These are phyloP conservation scores for Sphaerostilbella broomeana DNA, from an alignment of 2,329 filamentous ascomycete genomes.

Conservation along the genomic window DNA sequence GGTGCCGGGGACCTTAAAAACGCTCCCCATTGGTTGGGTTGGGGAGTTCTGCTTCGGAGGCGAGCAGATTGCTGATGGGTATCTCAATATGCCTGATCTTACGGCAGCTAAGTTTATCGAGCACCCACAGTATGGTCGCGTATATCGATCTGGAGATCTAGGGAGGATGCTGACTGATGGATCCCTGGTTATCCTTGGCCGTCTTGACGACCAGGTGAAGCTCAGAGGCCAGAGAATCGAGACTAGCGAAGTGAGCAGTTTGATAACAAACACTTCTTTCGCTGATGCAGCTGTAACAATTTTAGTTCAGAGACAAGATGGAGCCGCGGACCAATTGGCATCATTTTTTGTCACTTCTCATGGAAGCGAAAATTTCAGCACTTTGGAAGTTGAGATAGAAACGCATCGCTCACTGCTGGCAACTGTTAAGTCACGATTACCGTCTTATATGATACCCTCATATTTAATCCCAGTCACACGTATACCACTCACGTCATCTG, in stretches of 20 bases:
- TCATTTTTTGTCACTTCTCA: constrained; percentile 58
- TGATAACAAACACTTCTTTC: constrained; percentile 44
- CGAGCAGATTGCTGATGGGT: constrained; percentile 70
- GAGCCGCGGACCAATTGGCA: constrained; percentile 48
- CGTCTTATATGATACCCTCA: constrained; percentile 73
- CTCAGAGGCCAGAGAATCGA: constrained; percentile 76
- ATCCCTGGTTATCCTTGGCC: constrained; percentile 64
- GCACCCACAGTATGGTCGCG: constrained; percentile 60
- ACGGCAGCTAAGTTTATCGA: constrained; percentile 61
- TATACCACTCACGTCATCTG: constrained; percentile 66
- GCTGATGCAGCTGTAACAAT: constrained; percentile 60
- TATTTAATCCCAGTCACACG: constrained; percentile 62
- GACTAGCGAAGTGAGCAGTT: constrained; percentile 64
- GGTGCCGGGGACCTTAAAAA: constrained; percentile 34
- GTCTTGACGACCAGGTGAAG: constrained; percentile 75
- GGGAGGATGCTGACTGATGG: constrained; percentile 74
- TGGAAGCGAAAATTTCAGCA: constrained; percentile 23
- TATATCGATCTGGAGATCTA: constrained; percentile 80
- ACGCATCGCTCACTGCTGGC: constrained; percentile 45
- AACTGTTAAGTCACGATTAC: constrained; percentile 49
- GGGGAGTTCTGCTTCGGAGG: constrained; percentile 87
- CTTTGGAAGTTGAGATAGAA: constrained; percentile 31
- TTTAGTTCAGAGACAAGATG: constrained; percentile 39
- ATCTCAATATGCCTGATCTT: constrained; percentile 58
- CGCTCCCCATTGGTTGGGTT: constrained; percentile 62